Percentiles rank a stretch among this genome's conserved stretches.
Conservation (phyloP, 2,329 filamentous ascomycete genomes). For the Penicillium aurantiogriseum region DNA sequence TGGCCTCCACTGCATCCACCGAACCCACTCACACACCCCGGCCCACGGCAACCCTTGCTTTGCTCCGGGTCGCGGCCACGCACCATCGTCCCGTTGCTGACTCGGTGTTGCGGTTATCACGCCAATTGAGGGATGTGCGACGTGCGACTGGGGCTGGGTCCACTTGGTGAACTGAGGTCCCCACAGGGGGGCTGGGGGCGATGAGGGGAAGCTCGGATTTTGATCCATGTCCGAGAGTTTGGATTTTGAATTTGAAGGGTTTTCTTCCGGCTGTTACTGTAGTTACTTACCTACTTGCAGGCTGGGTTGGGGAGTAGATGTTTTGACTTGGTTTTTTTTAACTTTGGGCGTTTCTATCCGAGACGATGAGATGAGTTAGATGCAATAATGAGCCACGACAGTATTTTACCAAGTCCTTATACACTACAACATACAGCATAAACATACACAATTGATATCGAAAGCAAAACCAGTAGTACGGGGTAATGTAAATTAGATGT, state of each 20-base stretch:
- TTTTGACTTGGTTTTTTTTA: neutral
- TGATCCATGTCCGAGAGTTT: neutral
- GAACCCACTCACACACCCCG: neutral
- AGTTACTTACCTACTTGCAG: neutral
- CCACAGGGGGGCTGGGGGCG: neutral
- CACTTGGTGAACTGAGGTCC: slow-evolving; percentile 14
- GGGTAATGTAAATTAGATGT: no score
- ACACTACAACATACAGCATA: neutral
- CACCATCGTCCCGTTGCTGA: slow-evolving; percentile 31
- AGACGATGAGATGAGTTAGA: neutral
- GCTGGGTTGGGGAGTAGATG: neutral
- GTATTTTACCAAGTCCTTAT: neutral
- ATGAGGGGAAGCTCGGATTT: neutral
- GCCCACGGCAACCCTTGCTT: slow-evolving; percentile 17
- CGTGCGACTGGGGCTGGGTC: slow-evolving; percentile 10
- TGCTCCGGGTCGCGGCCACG: slow-evolving; percentile 26
- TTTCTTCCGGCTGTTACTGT: neutral
- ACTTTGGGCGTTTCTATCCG: neutral
- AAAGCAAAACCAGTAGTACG: no score
- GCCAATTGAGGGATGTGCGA: slow-evolving; percentile 25
- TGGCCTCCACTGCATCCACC: neutral
- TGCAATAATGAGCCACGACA: neutral
- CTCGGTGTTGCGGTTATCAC: slow-evolving; percentile 27
- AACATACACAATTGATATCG: neutral
- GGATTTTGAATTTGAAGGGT: neutral